Evolutionary conservation across 345 rosid species (phyloP).

Genomic region (Acer yangbiense): DNA sequence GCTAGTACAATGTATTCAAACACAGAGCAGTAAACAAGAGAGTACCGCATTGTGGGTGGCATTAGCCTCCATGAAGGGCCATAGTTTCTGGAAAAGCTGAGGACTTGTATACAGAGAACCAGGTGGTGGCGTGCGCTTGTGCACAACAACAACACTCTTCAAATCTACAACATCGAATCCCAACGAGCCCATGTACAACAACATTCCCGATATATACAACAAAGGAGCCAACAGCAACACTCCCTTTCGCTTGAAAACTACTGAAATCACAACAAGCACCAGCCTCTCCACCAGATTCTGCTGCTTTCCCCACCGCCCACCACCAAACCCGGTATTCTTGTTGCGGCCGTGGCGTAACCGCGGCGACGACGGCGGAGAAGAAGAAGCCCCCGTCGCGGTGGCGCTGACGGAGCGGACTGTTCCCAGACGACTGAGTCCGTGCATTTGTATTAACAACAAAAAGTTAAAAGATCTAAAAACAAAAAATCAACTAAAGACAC

Average conservation of each 20-base stretch:
- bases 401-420: constrained; percentile 44
- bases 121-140: constrained; percentile 55
- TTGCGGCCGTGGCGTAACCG: constrained; percentile 64
- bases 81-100: constrained; percentile 71
- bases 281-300: constrained; percentile 56
- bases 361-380: constrained; percentile 87
- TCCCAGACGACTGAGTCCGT: constrained; percentile 90
- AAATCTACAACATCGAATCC: constrained; percentile 69
- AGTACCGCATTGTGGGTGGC: constrained; percentile 64
- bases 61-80: constrained; percentile 86
- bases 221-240: constrained; percentile 82
- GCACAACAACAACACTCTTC: constrained; percentile 59
- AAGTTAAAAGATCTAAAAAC: background rate
- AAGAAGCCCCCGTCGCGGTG: constrained; percentile 23
- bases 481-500: background rate
- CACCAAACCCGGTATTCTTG: constrained; percentile 28
- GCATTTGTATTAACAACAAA: constrained; percentile 40
- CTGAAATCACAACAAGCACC: constrained; percentile 49
- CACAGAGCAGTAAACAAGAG: background rate
- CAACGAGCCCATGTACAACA: constrained; percentile 84
- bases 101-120: constrained; percentile 93
- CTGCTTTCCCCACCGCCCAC: constrained; percentile 45
- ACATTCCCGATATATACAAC: constrained; percentile 81
- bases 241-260: constrained; percentile 78
- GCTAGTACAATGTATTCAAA: background rate